Conservation (phyloP, 352 stramenopile species). For the Globisporangium nagaii region DNA sequence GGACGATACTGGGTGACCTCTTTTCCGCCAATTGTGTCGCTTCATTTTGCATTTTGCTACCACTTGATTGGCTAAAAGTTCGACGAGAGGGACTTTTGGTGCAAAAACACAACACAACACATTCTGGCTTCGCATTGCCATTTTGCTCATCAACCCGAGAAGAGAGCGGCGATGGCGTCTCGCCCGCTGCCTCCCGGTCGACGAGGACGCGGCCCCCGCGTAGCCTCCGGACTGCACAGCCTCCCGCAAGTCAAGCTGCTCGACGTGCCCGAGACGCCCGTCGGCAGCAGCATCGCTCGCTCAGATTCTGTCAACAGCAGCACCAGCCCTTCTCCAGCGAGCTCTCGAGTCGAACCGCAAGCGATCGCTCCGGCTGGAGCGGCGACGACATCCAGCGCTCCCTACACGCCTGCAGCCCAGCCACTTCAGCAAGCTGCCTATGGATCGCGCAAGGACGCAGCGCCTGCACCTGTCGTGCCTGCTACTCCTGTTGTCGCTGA, state of each 20-base stretch:
- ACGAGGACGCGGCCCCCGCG: conserved; percentile 6
- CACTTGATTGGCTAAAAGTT: no score
- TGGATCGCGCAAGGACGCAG: background rate
- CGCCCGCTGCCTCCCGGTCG: conserved; percentile 14
- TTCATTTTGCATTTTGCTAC: no score
- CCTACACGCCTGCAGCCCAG: background rate
- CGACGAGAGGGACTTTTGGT: no score
- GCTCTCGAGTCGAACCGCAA: background rate
- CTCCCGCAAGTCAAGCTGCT: conserved; percentile 11
- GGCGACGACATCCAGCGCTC: background rate
- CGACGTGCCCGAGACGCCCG: background rate
- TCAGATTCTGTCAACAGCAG: background rate
- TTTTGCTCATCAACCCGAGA: background rate
- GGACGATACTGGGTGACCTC: no score
- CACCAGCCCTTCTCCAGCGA: background rate
- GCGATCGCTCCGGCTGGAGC: background rate
- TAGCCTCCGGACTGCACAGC: conserved; percentile 8
- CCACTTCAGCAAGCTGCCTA: no score
- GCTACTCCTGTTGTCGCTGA: background rate
- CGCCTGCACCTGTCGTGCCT: background rate
- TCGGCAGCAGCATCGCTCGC: background rate
- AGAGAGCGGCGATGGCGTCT: conserved; percentile 5
- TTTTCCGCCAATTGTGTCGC: no score
- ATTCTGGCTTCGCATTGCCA: background rate
- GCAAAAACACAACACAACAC: no score